Evolutionary conservation across 371 early-diverging fungal species (phyloP).

Genomic region (Mycotypha africana): DNA sequence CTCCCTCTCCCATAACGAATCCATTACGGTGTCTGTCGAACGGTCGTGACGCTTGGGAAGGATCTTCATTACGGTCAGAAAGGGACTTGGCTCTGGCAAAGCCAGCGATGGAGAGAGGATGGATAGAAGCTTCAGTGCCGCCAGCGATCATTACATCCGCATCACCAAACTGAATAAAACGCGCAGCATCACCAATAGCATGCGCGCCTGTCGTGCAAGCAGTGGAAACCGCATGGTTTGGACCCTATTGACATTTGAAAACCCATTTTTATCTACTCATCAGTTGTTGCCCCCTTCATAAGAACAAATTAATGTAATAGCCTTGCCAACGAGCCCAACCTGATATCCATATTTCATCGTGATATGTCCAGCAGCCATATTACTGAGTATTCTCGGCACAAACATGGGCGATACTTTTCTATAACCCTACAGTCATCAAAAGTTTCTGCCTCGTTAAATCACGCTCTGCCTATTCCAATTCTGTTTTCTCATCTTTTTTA

Average conservation of each 20-base stretch:
- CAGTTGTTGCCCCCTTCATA: neutral
- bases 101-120: constrained; percentile 85
- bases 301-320: no score
- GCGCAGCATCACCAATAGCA: constrained; percentile 88
- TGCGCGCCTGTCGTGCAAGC: constrained; percentile 97
- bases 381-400: constrained; percentile 84
- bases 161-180: constrained; percentile 89
- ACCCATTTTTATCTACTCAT: neutral
- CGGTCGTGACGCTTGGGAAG: constrained; percentile 78
- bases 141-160: constrained; percentile 97
- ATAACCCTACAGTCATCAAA: constrained; percentile 46
- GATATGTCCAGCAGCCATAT: constrained; percentile 93
- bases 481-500: no score
- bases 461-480: no score
- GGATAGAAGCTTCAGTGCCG: constrained; percentile 84
- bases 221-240: constrained; percentile 88
- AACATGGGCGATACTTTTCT: constrained; percentile 87
- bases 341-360: constrained; percentile 83
- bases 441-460: neutral
- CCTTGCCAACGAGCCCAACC: no score
- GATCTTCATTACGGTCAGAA: constrained; percentile 70
- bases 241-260: constrained; percentile 52
- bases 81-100: constrained; percentile 88
- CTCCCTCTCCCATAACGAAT: constrained; percentile 95
- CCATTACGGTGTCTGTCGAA: constrained; percentile 86